Evolutionary conservation across 805 yeast species (phyloP).

Genomic region (Yueomyces sinensis): DNA sequence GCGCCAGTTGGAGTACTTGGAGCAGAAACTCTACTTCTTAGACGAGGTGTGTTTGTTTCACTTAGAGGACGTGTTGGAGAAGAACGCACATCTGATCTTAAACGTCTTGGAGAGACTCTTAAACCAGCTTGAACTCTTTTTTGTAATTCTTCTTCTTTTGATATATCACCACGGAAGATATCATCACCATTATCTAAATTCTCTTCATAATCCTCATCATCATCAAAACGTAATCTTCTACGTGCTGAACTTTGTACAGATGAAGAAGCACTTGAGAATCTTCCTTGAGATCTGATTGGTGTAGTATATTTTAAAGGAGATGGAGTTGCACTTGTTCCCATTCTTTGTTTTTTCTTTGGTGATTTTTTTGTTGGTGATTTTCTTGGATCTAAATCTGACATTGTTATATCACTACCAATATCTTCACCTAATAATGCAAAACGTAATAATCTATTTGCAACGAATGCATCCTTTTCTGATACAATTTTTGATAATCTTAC

Average conservation of each 20-base stretch:
- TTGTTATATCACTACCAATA: constrained; percentile 12
- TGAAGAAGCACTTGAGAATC: constrained; percentile 1
- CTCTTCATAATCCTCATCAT: constrained; percentile 23
- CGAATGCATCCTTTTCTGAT: constrained; percentile 63
- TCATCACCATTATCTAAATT: constrained; percentile 9
- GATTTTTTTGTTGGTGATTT: constrained; percentile 21
- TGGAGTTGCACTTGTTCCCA: constrained; percentile 3
- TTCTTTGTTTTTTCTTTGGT: constrained; percentile 19
- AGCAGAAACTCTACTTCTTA: constrained; percentile 6
- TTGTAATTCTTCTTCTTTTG: constrained; percentile 21
- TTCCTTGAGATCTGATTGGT: constrained; percentile 4
- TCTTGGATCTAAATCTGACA: constrained; percentile 9
- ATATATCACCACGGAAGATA: constrained; percentile 6
- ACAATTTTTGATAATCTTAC: constrained; percentile 73
- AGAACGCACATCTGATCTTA: constrained; percentile 4
- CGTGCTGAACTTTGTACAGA: constrained; percentile 5
- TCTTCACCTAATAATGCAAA: constrained; percentile 57
- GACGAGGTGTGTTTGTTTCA: constrained; percentile 12
- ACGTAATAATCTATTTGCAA: constrained; percentile 75
- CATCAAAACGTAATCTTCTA: constrained; percentile 10
- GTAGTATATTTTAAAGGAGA: constrained; percentile 12
- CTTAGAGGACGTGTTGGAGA: constrained; percentile 10
- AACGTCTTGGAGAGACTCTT: constrained; percentile 21
- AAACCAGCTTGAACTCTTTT: constrained; percentile 16
- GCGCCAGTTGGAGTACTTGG: constrained; percentile 5